Conservation (phyloP, 176 grass and related monocot species). For the Guadua angustifolia region DNA sequence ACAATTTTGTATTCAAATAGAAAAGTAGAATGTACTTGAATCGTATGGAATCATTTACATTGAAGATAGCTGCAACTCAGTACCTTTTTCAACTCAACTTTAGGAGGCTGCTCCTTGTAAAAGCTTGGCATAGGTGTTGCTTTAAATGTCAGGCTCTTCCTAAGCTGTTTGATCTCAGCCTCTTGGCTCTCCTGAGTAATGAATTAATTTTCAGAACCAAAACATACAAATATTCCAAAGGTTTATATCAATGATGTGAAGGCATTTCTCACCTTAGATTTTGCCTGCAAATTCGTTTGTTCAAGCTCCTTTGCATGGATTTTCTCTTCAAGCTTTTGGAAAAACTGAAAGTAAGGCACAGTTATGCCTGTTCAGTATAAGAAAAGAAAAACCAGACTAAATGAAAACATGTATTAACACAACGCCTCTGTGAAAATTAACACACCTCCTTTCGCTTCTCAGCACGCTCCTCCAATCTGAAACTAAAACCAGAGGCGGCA, state of each 20-base stretch:
- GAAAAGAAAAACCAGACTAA: background rate
- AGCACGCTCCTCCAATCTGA: conserved; percentile 85
- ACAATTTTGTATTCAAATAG: background rate
- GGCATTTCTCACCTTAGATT: conserved; percentile 72
- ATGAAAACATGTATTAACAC: background rate
- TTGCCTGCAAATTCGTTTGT: conserved; percentile 82
- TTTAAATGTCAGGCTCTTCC: conserved; percentile 97
- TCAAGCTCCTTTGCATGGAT: conserved; percentile 86
- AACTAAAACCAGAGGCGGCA: conserved; percentile 62
- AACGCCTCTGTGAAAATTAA: conserved; percentile 5
- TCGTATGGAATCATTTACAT: conserved; percentile 16
- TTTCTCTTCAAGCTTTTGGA: conserved; percentile 92
- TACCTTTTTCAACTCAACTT: conserved; percentile 98
- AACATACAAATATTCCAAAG: conserved; percentile 16
- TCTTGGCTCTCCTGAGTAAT: conserved; percentile 85
- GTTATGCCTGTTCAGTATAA: conserved; percentile 7
- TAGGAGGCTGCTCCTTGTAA: conserved; percentile 89
- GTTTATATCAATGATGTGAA: conserved; percentile 31
- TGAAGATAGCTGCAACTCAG: background rate
- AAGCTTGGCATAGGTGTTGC: conserved; percentile 94
- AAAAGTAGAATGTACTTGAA: conserved; percentile 22
- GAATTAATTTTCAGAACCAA: conserved; percentile 39
- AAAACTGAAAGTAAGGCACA: conserved; percentile 62
- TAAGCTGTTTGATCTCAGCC: conserved; percentile 89
- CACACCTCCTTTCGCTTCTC: conserved; percentile 93